Evolutionary conservation across 2,329 filamentous ascomycete genomes (phyloP).

Genomic region (Colletotrichum lupini): DNA sequence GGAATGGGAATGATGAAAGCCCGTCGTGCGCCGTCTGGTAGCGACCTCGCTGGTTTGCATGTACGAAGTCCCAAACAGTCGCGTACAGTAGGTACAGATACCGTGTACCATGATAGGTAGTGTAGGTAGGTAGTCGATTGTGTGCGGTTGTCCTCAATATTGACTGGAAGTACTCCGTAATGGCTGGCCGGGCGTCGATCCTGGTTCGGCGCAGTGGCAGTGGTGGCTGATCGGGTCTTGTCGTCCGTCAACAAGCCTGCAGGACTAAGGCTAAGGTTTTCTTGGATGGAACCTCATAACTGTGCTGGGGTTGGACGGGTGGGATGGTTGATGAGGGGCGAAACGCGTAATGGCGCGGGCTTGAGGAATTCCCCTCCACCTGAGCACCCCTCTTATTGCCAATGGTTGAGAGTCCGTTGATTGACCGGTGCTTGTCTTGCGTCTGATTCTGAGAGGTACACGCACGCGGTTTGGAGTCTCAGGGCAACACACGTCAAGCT

Average conservation of each 20-base stretch:
- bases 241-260: slow-evolving; percentile 4
- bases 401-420: neutral
- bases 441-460: slow-evolving; percentile 1
- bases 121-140: neutral
- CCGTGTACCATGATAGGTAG: neutral
- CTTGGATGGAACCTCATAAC: slow-evolving; percentile 24
- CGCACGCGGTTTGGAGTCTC: neutral
- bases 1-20: neutral
- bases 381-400: slow-evolving; percentile 1
- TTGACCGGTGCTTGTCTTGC: neutral
- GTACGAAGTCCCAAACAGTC: neutral
- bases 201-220: slow-evolving; percentile 13
- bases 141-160: neutral
- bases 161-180: neutral
- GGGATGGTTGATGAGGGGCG: slow-evolving; percentile 32
- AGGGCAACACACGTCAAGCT: neutral
- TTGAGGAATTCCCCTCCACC: slow-evolving; percentile 8
- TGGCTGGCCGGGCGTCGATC: neutral
- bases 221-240: slow-evolving; percentile 19
- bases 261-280: slow-evolving; percentile 25
- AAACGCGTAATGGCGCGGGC: slow-evolving; percentile 34
- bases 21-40: neutral
- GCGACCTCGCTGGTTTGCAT: neutral
- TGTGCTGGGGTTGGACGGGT: slow-evolving; percentile 17
- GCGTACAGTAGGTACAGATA: neutral